Evolutionary conservation across 2,329 filamentous ascomycete species (phyloP), one percentile per base, ranked within the genome.

Genomic region (Fusarium anguioides): DNA sequence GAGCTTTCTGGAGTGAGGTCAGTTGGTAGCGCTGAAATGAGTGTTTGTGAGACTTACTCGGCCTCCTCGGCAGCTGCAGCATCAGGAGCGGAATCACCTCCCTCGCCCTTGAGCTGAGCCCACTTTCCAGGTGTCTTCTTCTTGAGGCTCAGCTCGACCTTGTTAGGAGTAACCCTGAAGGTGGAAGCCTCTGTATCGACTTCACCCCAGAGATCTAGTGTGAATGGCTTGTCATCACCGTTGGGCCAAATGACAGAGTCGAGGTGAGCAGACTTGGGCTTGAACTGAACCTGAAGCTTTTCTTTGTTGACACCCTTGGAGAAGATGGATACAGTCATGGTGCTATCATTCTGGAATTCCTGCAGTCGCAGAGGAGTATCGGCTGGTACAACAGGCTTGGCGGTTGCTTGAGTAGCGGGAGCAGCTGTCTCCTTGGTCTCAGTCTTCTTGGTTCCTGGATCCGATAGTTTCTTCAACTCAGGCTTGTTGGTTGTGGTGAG

Each of bases 81-180:
- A 4, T 66, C 40, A 4, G 46, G 31, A 10, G 24, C 21, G 4
- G 46, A 18, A 8, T 20, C 47, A 6, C 17, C 33, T 14, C 24
- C 51, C 15, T 72, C 63, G 2, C 61, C 49, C 55, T 66, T 69
- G 8, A 79, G 52, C 26, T 71, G 61, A 0, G 83, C 77, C 93
- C 93, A 96, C 75, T 92, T 94, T 8, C 89, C 90, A 0, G 86
- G 77, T 2, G 77, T 82, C 37, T 83, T 81, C 77, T 97, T 97
- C 62, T 84, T 84, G 17, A 97, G 84, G 12, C 81, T 85, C 35
- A 97, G 81, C 76, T 97, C 94, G 52, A 97, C 84, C 76, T 97
- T 97, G 73, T 89, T 93, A 3, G 90, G 84, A 39, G 91, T 90
- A 52, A 96, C 86, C 2, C 83, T 85, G 69, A 82, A 87, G 41